Evolutionary conservation across 495 filamentous ascomycete species (phyloP).

Genomic region (Neurospora sublineolata): DNA sequence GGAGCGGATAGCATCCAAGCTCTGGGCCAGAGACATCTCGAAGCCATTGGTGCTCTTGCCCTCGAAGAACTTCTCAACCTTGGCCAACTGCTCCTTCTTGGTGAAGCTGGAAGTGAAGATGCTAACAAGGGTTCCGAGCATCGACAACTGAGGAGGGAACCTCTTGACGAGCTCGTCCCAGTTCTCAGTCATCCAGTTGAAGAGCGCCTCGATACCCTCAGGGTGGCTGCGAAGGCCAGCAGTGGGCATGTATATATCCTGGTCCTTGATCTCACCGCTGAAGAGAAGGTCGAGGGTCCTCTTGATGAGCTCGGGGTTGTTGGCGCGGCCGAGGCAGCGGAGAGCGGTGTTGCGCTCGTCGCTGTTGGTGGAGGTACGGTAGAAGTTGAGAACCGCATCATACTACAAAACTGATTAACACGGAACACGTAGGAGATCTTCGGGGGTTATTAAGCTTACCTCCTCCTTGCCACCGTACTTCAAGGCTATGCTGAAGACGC

Average conservation of each 20-base stretch:
- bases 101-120: conserved; percentile 79
- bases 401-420: conserved; percentile 37
- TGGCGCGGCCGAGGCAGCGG: conserved; percentile 70
- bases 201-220: conserved; percentile 70
- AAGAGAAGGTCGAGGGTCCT: conserved; percentile 65
- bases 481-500: conserved; percentile 60
- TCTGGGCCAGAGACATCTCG: conserved; percentile 50
- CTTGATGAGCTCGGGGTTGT: conserved; percentile 66
- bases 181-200: conserved; percentile 72
- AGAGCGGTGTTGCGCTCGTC: conserved; percentile 96
- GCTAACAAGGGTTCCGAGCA: conserved; percentile 76
- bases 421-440: background rate
- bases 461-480: conserved; percentile 63
- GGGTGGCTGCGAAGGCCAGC: conserved; percentile 65
- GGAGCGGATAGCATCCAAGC: conserved; percentile 47
- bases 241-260: conserved; percentile 88
- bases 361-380: conserved; percentile 70
- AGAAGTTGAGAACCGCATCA: conserved; percentile 69
- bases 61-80: conserved; percentile 71
- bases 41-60: conserved; percentile 69
- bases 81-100: conserved; percentile 57
- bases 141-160: conserved; percentile 66
- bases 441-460: conserved; percentile 27
- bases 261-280: conserved; percentile 79
- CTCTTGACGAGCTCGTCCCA: conserved; percentile 73